These are phyloP conservation scores for Byssochlamys sp. DNA, from an alignment of 2,329 filamentous ascomycete genomes.

Conservation along the genomic window DNA sequence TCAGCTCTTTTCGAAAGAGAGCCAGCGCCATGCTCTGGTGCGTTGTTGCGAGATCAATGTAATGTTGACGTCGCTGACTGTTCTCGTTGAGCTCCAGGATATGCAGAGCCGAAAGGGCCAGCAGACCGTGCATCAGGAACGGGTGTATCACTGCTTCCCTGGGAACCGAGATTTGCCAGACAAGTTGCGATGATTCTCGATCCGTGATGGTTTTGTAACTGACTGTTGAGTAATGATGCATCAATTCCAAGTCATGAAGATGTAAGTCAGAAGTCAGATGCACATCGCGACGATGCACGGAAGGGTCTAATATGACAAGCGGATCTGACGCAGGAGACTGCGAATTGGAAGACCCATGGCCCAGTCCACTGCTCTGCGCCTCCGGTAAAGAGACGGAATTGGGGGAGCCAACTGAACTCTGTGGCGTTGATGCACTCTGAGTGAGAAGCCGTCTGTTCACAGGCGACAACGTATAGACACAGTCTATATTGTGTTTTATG, in stretches of 20 bases:
- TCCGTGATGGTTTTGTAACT: constrained; percentile 20
- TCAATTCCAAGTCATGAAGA: constrained; percentile 35
- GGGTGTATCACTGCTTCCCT: constrained; percentile 15
- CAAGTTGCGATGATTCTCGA: constrained; percentile 10
- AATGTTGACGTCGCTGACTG: constrained; percentile 12
- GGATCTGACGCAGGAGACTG: constrained; percentile 7
- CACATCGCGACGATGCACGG: constrained; percentile 6
- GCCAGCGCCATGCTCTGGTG: constrained; percentile 16
- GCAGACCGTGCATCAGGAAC: constrained; percentile 19
- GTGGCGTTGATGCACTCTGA: constrained; percentile 1
- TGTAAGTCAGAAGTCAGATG: constrained; percentile 12
- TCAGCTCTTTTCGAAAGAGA: constrained; percentile 17
- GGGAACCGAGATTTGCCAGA: constrained; percentile 15
- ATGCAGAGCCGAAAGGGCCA: constrained; percentile 18
- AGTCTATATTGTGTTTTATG: constrained; percentile 16
- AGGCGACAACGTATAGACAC: constrained; percentile 11
- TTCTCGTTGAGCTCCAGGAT: constrained; percentile 16
- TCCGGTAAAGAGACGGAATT: background rate
- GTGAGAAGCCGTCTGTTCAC: constrained; percentile 7
- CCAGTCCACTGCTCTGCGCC: background rate
- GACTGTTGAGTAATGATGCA: constrained; percentile 32
- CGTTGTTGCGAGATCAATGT: constrained; percentile 19
- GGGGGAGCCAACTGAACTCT: background rate
- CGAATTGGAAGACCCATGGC: background rate
- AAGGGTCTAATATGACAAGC: constrained; percentile 10